phyloP scores from a whole-genome alignment of 1,284 basidiomycete genomes.

The Takashimella tepidaria region DNA sequence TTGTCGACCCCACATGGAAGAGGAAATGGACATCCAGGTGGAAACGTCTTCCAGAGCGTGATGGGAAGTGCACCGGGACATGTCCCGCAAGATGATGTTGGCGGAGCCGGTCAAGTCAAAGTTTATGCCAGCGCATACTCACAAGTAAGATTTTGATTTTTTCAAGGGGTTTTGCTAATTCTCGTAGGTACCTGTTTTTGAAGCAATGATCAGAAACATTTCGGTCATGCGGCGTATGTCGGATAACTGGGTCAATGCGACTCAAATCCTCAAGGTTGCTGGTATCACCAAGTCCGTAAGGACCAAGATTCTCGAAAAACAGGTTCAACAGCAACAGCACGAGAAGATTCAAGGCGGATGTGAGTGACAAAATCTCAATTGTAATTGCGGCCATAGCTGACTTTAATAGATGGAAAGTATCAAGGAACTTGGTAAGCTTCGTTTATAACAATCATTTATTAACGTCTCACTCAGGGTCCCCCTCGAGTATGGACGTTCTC shows the following conservation, averaged over 20 bases:
- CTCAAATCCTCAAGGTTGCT: conserved; percentile 98
- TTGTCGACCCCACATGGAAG: neutral
- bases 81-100: conserved; percentile 24
- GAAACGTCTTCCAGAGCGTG: conserved; percentile 39
- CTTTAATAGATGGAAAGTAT: conserved; percentile 73
- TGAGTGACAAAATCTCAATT: too few species aligned
- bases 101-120: conserved; percentile 27
- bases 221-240: conserved; percentile 94
- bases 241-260: conserved; percentile 85
- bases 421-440: conserved; percentile 88
- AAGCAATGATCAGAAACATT: conserved; percentile 95
- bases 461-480: conserved; percentile 69
- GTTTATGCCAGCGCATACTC: conserved; percentile 48
- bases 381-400: too few species aligned
- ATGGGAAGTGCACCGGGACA: conserved; percentile 42
- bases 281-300: conserved; percentile 94
- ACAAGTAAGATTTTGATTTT: conserved; percentile 23
- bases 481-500: conserved; percentile 78
- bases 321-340: conserved; percentile 90
- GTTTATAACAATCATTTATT: conserved; percentile 8
- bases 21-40: conserved; percentile 2
- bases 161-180: neutral
- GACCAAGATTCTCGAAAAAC: conserved; percentile 97
- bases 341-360: conserved; percentile 98
- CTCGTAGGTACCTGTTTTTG: conserved; percentile 60